Evolutionary conservation across 139 green algal genomes (phyloP), one percentile per base, ranked within the genome.

Genomic region (Chlorella sorokiniana): DNA sequence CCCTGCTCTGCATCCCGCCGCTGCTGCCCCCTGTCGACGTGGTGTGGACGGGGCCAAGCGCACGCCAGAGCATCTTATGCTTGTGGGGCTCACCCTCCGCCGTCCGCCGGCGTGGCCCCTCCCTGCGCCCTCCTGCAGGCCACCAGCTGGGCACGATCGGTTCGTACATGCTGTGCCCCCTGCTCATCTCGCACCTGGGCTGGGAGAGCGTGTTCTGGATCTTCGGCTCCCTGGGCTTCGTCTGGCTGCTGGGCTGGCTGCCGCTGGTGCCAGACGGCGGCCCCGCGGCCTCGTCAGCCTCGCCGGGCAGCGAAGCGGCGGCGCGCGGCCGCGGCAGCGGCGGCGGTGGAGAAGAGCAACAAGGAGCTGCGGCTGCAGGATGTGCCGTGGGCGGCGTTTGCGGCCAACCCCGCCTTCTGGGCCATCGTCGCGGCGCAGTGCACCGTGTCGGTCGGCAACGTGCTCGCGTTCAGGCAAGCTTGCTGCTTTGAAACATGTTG

Each of bases 151-250:
- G 91, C 31, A 95, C 88, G 20, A 92, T 94, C 38, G 81, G 89
- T 20, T 86, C 87, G 9, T 91, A 93, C 70, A 67, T 92, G 22
- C 83, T 85, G 1, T 85, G 88, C 33, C 90, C 90, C 1, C 29
- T 89, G 25, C 84, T 95, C 70, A 95, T 95, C 72, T 41, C 87
- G 16, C 37, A 79, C 10, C 64, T 87, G 29, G 85, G 86, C 27
- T 95, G 91, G 91, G 59, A 84, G 42, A 72, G 78, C 27, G 88
- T 94, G 2, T 94, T 95, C 88, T 85, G 83, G 29, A 61, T 93
- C 37, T 95, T 91, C 54, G 91, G 90, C 40, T 76, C 74, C 23
- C 69, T 94, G 11, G 91, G 91, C 20, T 83, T 95, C 35, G 67
- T 93, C 4, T 95, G 91, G 91, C 78, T 88, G 20, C 27, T 85